Evolutionary conservation across 2,329 filamentous ascomycete genomes (phyloP).

Genomic region (Calonectria pseudoturangicola): DNA sequence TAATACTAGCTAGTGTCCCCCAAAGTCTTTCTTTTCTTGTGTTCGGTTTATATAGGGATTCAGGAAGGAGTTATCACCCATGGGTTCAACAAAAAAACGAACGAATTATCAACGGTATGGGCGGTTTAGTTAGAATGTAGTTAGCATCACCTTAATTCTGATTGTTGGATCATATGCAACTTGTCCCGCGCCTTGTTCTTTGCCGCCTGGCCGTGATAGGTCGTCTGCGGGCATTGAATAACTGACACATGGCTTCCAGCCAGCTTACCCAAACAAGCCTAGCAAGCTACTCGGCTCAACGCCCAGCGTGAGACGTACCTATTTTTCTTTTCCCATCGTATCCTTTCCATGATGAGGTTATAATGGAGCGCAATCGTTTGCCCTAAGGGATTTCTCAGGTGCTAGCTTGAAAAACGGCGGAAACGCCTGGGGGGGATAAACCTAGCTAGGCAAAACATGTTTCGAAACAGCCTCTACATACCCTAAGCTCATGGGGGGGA

Average conservation of each 20-base stretch:
- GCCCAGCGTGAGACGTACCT: not conserved
- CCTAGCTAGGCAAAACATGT: not conserved
- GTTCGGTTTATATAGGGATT: not conserved
- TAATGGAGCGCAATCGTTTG: slow-evolving; percentile 8
- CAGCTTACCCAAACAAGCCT: not conserved
- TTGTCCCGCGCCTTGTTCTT: not conserved
- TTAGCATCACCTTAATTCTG: not conserved
- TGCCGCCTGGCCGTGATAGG: not conserved
- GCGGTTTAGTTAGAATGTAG: not conserved
- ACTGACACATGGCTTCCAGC: not conserved
- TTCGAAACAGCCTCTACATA: not conserved
- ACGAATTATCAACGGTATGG: not conserved
- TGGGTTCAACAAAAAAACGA: not conserved
- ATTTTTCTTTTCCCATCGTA: not conserved
- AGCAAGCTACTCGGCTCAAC: slow-evolving; percentile 4
- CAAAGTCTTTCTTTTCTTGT: not conserved
- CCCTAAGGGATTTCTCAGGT: slow-evolving; percentile 29
- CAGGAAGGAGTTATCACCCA: not conserved
- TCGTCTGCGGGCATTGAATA: not conserved
- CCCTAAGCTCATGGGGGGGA: not conserved
- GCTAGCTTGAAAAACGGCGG: not conserved
- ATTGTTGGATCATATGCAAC: not conserved
- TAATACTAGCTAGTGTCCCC: slow-evolving; percentile 20
- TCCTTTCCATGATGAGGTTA: slow-evolving; percentile 8
- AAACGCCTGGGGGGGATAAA: slow-evolving; percentile 14